phyloP scores from a whole-genome alignment of 2,329 filamentous ascomycete genomes.

The Colletotrichum horii region DNA sequence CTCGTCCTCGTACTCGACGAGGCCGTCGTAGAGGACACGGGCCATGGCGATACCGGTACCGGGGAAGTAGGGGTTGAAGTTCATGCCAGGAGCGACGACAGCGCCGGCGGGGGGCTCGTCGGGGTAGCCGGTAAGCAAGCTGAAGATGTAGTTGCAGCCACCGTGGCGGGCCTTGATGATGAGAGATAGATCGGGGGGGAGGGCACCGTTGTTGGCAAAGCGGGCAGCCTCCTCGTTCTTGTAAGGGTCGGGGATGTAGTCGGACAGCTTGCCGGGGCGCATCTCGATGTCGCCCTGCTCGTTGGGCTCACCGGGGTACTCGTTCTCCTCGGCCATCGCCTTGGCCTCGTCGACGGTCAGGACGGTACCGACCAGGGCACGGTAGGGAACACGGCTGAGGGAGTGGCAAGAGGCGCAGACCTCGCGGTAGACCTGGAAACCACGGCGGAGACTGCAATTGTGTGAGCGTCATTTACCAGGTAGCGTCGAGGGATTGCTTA shows the following conservation, averaged over 20 bases:
- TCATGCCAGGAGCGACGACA: conserved; percentile 83
- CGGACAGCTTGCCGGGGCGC: conserved; percentile 96
- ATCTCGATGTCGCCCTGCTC: conserved; percentile 98
- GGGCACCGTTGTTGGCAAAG: conserved; percentile 96
- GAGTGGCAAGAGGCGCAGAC: conserved; percentile 99
- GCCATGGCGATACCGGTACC: conserved; percentile 99
- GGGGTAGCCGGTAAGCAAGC: conserved; percentile 93
- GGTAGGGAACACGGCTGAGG: conserved; percentile 91
- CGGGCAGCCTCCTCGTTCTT: conserved; percentile 99
- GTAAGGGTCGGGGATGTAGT: conserved; percentile 94
- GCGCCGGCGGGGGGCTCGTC: conserved; percentile 94
- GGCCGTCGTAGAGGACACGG: conserved; percentile 94
- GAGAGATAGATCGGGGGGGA: conserved; percentile 95
- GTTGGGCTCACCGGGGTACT: conserved; percentile 98
- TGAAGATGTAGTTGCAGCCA: conserved; percentile 99
- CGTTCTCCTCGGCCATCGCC: conserved; percentile 94
- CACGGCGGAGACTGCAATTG: conserved; percentile 83
- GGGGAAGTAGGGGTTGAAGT: conserved; percentile 99
- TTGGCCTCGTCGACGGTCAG: conserved; percentile 99
- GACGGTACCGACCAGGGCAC: conserved; percentile 85
- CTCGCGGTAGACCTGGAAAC: conserved; percentile 99
- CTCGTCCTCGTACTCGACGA: conserved; percentile 97
- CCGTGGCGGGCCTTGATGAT: conserved; percentile 98
- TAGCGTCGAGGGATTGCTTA: conserved; percentile 55
- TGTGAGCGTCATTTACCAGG: conserved; percentile 13